These are phyloP conservation scores for Leccinum fuscescens DNA, from an alignment of 1,284 basidiomycete genomes.

Conservation along the genomic window DNA sequence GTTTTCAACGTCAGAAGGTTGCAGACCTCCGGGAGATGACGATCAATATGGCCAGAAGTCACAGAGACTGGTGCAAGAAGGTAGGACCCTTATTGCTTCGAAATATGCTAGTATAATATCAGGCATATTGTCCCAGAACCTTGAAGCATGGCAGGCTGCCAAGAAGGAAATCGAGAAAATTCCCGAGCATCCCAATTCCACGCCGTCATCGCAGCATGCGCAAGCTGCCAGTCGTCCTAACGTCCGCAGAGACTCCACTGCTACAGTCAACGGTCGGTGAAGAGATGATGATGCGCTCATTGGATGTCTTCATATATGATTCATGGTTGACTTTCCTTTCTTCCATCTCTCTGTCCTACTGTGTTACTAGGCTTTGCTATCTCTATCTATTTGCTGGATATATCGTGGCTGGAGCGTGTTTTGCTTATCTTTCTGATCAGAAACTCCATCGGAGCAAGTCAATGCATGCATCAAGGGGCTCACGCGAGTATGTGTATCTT, in stretches of 20 bases:
- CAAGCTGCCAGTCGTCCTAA: conserved; percentile 35
- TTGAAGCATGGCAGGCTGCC: conserved; percentile 95
- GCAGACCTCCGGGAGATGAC: conserved; percentile 92
- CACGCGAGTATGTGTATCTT: not conserved
- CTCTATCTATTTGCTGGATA: conserved; percentile 29
- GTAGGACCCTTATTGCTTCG: conserved; percentile 41
- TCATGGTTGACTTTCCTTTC: conserved; percentile 11
- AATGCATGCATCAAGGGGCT: conserved; percentile 13
- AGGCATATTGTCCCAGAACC: conserved; percentile 58
- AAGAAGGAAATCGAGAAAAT: conserved; percentile 89
- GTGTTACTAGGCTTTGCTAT: conserved; percentile 20
- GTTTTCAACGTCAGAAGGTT: conserved; percentile 98
- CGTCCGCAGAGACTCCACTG: conserved; percentile 58
- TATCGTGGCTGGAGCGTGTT: conserved; percentile 17
- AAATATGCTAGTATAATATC: conserved; percentile 12
- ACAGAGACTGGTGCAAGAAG: conserved; percentile 95
- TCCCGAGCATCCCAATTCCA: conserved; percentile 81
- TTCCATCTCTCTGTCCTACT: conserved; percentile 4
- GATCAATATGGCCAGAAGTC: conserved; percentile 85
- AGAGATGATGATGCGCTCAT: conserved; percentile 13
- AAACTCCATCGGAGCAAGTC: not conserved
- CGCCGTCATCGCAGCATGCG: conserved; percentile 40
- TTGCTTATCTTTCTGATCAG: conserved; percentile 14
- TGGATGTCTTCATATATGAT: conserved; percentile 10
- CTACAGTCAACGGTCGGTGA: conserved; percentile 51